These are phyloP conservation scores for Silene vulgaris DNA, from an alignment of 179 eudicot species.

Conservation along the genomic window DNA sequence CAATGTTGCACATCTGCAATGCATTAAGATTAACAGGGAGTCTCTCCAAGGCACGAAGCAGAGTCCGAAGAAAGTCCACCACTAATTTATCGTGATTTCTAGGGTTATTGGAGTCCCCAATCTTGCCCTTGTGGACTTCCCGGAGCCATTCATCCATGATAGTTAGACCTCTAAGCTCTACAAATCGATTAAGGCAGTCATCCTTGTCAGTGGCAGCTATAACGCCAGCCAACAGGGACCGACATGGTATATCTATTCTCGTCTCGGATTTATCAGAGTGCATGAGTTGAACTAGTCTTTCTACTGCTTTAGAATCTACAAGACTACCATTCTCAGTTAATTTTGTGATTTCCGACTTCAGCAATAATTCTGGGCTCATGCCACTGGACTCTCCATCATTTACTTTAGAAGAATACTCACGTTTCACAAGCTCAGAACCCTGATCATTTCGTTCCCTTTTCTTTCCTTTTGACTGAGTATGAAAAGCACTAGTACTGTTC, in stretches of 20 bases:
- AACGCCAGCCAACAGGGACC: conserved; percentile 66
- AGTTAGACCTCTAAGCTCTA: conserved; percentile 68
- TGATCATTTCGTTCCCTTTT: conserved; percentile 80
- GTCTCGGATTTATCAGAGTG: conserved; percentile 63
- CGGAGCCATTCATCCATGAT: conserved; percentile 92
- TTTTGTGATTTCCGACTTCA: conserved; percentile 70
- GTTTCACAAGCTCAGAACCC: conserved; percentile 51
- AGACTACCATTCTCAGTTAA: conserved; percentile 78
- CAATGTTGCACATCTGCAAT: background rate
- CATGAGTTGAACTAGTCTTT: conserved; percentile 76
- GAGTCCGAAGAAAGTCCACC: conserved; percentile 69
- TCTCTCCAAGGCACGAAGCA: conserved; percentile 84
- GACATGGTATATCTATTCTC: conserved; percentile 51
- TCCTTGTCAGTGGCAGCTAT: conserved; percentile 71
- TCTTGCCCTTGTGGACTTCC: conserved; percentile 71
- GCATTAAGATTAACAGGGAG: conserved; percentile 65
- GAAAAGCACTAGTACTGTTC: conserved; percentile 36
- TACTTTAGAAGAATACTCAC: conserved; percentile 48
- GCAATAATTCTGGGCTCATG: conserved; percentile 38
- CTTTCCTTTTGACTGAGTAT: conserved; percentile 44
- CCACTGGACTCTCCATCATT: conserved; percentile 58
- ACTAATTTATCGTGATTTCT: conserved; percentile 66
- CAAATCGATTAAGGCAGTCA: conserved; percentile 72
- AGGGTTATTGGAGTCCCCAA: conserved; percentile 48
- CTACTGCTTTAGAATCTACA: conserved; percentile 61